Evolutionary conservation across 129 eudicot genomes (phyloP), one percentile per base, ranked within the genome.

Genomic region (Tagetes erecta): DNA sequence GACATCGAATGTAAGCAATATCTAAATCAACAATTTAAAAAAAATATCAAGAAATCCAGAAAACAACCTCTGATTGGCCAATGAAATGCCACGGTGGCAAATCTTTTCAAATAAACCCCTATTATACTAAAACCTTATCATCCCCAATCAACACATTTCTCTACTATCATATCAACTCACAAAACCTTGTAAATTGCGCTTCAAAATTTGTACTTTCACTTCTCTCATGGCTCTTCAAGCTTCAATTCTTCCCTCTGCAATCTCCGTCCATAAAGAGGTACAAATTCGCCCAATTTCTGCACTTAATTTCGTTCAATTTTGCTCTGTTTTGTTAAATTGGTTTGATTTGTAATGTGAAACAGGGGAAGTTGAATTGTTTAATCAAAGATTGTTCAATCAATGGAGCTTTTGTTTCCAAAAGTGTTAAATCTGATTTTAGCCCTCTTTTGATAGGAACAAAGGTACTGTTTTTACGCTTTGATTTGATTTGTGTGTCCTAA

Each of bases 221-320:
- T 55, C 71, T 20, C 58, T 47, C 62, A 90, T 93, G 98, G 98
- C 98, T 66, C 89, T 93, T 31, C 95, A 84, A 80, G 92, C 92
- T 64, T 71, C 95, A 50, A 78, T 86, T 65, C 82, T 85, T 52
- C 88, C 91, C 5, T 83, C 88, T 40, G 82, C 96, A 14, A 80
- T 83, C 78, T 79, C 86, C 33, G 69, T 79, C 70, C 84, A 81
- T 81, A 93, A 87, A 74, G 98, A 90, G 96, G 97, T 92, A 63
- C 36, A 31, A 13, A 12, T 8, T 35, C 27, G 52, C 41, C 6
- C 12, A 20, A 46, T 3, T 68, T n/a, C 37, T 5, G 30, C 46
- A 35, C 31, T 1, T 34, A 64, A 20, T 64, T 55, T 60, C 3
- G 1, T 1, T 12, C 11, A 13, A 8, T 79, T 59, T 51, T 5